Conservation (phyloP, 2,329 filamentous ascomycete genomes). For the Aspergillus arachidicola region DNA sequence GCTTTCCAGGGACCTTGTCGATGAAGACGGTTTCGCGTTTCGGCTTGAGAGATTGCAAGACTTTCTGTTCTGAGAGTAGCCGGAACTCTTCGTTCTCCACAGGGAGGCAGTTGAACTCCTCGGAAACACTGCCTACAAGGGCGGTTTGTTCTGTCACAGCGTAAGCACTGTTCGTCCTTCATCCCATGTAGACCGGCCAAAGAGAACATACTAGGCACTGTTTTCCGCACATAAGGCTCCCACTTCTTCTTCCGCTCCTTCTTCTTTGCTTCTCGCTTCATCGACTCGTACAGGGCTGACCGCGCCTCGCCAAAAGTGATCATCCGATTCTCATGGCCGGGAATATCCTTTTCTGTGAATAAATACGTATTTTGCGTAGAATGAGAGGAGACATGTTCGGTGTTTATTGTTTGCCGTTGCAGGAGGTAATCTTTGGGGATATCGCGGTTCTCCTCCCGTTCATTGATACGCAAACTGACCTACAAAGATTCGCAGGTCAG, state of each 20-base stretch:
- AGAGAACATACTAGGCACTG: constrained; percentile 70
- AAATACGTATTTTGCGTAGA: constrained; percentile 80
- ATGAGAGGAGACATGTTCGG: constrained; percentile 37
- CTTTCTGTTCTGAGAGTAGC: constrained; percentile 60
- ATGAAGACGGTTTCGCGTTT: constrained; percentile 59
- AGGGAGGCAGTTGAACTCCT: constrained; percentile 75
- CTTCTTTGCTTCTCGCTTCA: constrained; percentile 48
- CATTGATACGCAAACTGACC: constrained; percentile 70
- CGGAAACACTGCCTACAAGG: constrained; percentile 70
- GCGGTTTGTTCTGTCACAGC: constrained; percentile 71
- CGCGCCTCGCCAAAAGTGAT: constrained; percentile 47
- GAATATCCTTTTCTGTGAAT: constrained; percentile 91
- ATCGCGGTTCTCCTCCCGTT: constrained; percentile 67
- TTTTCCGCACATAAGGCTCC: constrained; percentile 59
- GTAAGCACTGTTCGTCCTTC: constrained; percentile 10
- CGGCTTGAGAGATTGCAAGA: constrained; percentile 62
- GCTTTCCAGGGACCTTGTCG: constrained; percentile 46
- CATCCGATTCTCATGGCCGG: constrained; percentile 64
- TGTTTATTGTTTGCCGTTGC: constrained; percentile 64
- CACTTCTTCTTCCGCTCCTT: constrained; percentile 56
- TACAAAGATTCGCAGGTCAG: constrained; percentile 44
- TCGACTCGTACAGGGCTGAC: constrained; percentile 50
- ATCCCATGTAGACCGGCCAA: not conserved
- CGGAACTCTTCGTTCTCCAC: constrained; percentile 72
- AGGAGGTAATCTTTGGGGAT: constrained; percentile 90